These are phyloP conservation scores for Cyphellophora attinorum DNA, from an alignment of 2,329 filamentous ascomycete genomes.

Conservation along the genomic window DNA sequence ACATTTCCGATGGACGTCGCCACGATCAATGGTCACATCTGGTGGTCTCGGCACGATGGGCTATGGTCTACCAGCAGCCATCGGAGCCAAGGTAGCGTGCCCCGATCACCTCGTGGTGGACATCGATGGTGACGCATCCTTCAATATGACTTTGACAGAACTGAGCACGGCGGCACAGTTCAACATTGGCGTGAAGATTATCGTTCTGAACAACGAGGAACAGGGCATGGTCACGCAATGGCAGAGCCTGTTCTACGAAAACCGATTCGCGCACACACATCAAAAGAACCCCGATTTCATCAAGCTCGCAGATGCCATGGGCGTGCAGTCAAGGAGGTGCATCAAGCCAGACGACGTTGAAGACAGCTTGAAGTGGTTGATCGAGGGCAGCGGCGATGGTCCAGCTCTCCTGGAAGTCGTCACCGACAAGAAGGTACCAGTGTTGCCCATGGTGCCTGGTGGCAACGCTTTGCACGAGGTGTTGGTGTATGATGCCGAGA, in stretches of 20 bases:
- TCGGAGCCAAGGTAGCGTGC: constrained; percentile 81
- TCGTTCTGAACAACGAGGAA: constrained; percentile 93
- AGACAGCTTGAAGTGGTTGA: constrained; percentile 75
- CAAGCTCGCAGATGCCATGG: constrained; percentile 87
- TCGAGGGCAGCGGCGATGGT: constrained; percentile 63
- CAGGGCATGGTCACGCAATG: constrained; percentile 99
- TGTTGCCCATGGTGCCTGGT: constrained; percentile 93
- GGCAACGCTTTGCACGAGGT: constrained; percentile 88
- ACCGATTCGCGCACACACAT: constrained; percentile 84
- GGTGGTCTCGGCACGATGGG: constrained; percentile 96
- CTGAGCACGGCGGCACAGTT: constrained; percentile 89
- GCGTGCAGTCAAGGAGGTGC: constrained; percentile 64
- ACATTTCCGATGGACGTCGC: constrained; percentile 89
- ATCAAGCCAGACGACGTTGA: constrained; percentile 67
- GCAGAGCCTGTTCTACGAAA: constrained; percentile 96
- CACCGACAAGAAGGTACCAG: constrained; percentile 69
- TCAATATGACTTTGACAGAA: constrained; percentile 97
- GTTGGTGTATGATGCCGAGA: constrained; percentile 66
- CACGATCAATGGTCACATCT: constrained; percentile 90
- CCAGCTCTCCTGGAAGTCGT: constrained; percentile 79
- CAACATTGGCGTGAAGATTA: constrained; percentile 91
- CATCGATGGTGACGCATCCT: constrained; percentile 96
- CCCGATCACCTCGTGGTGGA: constrained; percentile 82
- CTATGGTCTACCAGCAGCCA: constrained; percentile 85
- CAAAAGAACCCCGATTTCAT: constrained; percentile 94